Conservation (phyloP, 2,329 filamentous ascomycete species). For the Rhynchosporium graminicola region DNA sequence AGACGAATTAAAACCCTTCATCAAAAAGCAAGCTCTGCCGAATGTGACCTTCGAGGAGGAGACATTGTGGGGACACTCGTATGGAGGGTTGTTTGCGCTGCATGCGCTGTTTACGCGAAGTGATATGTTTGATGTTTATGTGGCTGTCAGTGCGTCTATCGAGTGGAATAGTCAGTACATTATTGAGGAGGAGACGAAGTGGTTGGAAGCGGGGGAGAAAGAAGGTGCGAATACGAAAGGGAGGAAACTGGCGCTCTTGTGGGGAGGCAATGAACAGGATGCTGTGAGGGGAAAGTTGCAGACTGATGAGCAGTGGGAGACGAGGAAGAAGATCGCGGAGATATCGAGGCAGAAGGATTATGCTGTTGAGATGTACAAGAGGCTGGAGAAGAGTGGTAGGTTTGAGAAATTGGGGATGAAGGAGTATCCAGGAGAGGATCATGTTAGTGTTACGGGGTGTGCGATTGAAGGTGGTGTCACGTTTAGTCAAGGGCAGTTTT, state of each 20-base stretch:
- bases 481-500: constrained; percentile 6
- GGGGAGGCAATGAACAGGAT: constrained; percentile 11
- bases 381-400: background rate
- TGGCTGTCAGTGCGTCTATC: constrained; percentile 12
- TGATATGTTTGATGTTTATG: constrained; percentile 15
- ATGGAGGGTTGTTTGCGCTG: constrained; percentile 14
- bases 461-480: constrained; percentile 10
- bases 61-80: constrained; percentile 13
- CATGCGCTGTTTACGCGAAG: constrained; percentile 10
- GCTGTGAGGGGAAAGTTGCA: background rate
- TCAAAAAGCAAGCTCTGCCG: constrained; percentile 8
- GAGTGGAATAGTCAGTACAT: constrained; percentile 13
- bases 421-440: constrained; percentile 14
- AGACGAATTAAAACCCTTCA: constrained; percentile 9
- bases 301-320: constrained; percentile 11
- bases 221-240: background rate
- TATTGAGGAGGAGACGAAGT: constrained; percentile 5
- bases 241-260: constrained; percentile 11
- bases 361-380: constrained; percentile 9
- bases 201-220: background rate
- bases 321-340: background rate
- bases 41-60: background rate
- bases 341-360: constrained; percentile 2
- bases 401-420: constrained; percentile 4
- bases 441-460: constrained; percentile 13